phyloP scores from a whole-genome alignment of 2,329 filamentous ascomycete species.

The Byssochlamys sp. region DNA sequence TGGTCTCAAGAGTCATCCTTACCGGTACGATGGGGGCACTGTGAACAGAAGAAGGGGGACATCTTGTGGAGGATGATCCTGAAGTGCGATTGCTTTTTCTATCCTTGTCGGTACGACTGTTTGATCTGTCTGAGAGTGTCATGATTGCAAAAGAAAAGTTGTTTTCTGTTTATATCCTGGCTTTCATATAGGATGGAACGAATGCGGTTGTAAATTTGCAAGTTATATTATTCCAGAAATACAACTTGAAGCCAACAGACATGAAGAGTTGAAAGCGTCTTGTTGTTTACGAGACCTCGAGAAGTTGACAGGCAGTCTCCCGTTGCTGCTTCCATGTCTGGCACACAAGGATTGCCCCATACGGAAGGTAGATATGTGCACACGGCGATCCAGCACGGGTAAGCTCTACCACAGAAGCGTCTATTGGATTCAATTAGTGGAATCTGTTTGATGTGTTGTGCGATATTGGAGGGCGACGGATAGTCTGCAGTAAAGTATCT shows the following conservation, averaged over 20 bases:
- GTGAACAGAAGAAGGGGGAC: neutral
- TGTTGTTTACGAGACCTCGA: neutral
- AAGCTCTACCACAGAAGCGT: neutral
- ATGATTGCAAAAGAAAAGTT: neutral
- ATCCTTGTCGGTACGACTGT: neutral
- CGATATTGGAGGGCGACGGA: too few species aligned
- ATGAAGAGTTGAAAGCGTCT: neutral
- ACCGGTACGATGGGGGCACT: neutral
- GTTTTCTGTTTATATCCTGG: neutral
- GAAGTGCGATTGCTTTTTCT: neutral
- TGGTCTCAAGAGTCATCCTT: neutral
- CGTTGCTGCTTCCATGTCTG: neutral
- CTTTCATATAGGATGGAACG: neutral
- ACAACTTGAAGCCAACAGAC: neutral
- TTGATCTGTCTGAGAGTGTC: neutral
- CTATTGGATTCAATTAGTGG: too few species aligned
- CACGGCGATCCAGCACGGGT: neutral
- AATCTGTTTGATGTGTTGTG: too few species aligned
- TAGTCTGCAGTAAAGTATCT: too few species aligned
- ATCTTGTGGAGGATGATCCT: neutral
- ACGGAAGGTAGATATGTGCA: neutral
- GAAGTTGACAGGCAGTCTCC: neutral
- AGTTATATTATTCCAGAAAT: neutral
- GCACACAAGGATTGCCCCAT: neutral
- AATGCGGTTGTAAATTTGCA: neutral